These are phyloP conservation scores for Peronospora destructor DNA, from an alignment of 352 stramenopile genomes.

Conservation along the genomic window DNA sequence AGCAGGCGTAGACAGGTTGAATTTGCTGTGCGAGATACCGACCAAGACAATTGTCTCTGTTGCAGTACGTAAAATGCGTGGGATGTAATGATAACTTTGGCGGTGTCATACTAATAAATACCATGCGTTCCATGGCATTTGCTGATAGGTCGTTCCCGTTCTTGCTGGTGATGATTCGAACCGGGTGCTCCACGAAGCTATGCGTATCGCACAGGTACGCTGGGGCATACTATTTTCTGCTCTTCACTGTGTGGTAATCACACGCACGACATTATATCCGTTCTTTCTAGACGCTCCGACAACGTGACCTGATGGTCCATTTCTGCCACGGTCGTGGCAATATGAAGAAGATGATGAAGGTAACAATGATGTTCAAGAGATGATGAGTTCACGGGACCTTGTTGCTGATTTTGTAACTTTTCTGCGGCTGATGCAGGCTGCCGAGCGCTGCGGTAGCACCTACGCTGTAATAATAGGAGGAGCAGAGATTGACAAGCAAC, in stretches of 20 bases:
- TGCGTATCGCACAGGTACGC: conserved; percentile 52
- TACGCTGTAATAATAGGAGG: conserved; percentile 71
- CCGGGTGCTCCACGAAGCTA: conserved; percentile 48
- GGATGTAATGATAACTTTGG: not conserved
- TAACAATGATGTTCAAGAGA: conserved; percentile 11
- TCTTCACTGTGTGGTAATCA: not conserved
- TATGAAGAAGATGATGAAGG: conserved; percentile 89
- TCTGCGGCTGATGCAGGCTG: conserved; percentile 31
- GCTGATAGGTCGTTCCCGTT: conserved; percentile 58
- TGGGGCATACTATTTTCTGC: not conserved
- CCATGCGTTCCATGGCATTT: conserved; percentile 1
- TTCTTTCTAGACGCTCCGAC: conserved; percentile 40
- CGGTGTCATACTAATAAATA: conserved; percentile 5
- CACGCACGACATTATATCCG: not conserved
- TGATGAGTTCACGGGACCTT: not conserved
- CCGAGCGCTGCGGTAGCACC: conserved; percentile 57
- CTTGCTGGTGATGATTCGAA: conserved; percentile 37
- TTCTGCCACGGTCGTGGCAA: conserved; percentile 72
- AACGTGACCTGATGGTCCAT: conserved; percentile 60
- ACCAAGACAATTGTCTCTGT: conserved; percentile 29
- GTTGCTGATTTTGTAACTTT: not conserved
- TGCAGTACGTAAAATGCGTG: conserved; percentile 31
- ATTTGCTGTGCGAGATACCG: conserved; percentile 42
- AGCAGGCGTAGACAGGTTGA: conserved; percentile 74
- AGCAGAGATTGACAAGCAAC: conserved; percentile 52